Evolutionary conservation across 2,329 filamentous ascomycete genomes (phyloP), one percentile per base, ranked within the genome.

Genomic region (Hypocrella siamensis): DNA sequence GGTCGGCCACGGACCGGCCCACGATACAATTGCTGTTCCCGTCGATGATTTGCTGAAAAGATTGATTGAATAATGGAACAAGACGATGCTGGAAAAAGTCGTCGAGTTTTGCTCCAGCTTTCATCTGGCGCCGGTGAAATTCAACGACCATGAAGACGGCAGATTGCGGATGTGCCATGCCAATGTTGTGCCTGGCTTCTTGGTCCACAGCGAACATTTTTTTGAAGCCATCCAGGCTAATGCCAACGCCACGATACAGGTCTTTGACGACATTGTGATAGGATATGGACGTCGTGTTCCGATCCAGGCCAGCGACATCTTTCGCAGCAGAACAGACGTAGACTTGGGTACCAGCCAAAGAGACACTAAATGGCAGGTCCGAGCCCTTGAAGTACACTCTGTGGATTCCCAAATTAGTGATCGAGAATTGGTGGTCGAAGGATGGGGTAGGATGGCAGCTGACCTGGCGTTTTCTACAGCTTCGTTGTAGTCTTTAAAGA

Each of bases 401-500:
- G 8, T 12, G 21, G 21, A 24, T 4, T 24, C 21, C 8, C 21
- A 12, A 24, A 24, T 24, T 3, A 24, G 12, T 24, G 8, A 4
- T 12, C 9, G 3, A 24, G 21, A 24, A 3, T 24, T 24, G 3
- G 12, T 24, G 21, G 9, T 24, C 21, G 9, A 24, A 24, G n/a
- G 17, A 8, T 14, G 17, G 9, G 29, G 6, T 5, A 22, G 21
- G 19, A 22, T 16, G 9, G n/a, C 3, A 15, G 7, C 19, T 21
- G 4, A 31, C 29, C 17, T 22, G 17, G 16, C 29, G 9, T 22
- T 9, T 10, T 31, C 29, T 18, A 31, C 21, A 8, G 29, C 29
- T 22, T 31, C 17, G 16, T 31, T 31, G 29, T 31, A 31, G 21
- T 31, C 29, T 14, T 31, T 31, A 18, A 31, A 31, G 14, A 31